phyloP scores from a whole-genome alignment of 2,329 filamentous ascomycete genomes.

The Ceratocystiopsis sp. region DNA sequence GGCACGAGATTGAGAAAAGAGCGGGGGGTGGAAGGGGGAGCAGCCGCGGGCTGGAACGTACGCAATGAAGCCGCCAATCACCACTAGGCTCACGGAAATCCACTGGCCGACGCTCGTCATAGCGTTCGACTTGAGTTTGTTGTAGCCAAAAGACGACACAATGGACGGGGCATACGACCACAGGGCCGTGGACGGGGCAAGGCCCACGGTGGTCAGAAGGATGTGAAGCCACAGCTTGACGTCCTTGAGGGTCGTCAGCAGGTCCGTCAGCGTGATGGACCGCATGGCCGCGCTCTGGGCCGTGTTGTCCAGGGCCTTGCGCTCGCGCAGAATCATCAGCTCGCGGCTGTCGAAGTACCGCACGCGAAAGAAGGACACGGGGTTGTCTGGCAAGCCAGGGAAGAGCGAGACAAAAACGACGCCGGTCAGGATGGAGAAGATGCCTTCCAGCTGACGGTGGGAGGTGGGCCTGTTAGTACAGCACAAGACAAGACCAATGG shows the following conservation, averaged over 20 bases:
- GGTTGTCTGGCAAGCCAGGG: constrained; percentile 27
- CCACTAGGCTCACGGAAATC: constrained; percentile 26
- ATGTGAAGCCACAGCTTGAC: constrained; percentile 30
- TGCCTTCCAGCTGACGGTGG: constrained; percentile 32
- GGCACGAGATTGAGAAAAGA: not conserved
- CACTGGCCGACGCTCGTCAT: constrained; percentile 37
- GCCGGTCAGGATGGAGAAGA: constrained; percentile 29
- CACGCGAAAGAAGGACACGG: constrained; percentile 22
- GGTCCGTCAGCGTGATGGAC: not conserved
- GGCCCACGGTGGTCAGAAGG: constrained; percentile 22
- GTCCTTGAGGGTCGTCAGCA: not conserved
- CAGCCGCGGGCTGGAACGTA: not conserved
- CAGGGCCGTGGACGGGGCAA: constrained; percentile 26
- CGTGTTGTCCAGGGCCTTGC: constrained; percentile 25
- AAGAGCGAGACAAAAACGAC: constrained; percentile 25
- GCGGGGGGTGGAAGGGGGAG: not conserved
- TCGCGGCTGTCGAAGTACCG: constrained; percentile 21
- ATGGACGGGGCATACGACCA: constrained; percentile 29
- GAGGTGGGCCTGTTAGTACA: constrained; percentile 5
- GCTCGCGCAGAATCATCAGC: constrained; percentile 23
- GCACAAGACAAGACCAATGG: not conserved
- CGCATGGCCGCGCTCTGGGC: constrained; percentile 8
- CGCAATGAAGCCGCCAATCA: constrained; percentile 4
- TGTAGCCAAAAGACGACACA: constrained; percentile 34
- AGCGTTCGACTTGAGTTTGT: constrained; percentile 30